Evolutionary conservation across 164 flowering plant species (phyloP), one percentile per base, ranked within the genome.

Genomic region (Brasenia schreberi): DNA sequence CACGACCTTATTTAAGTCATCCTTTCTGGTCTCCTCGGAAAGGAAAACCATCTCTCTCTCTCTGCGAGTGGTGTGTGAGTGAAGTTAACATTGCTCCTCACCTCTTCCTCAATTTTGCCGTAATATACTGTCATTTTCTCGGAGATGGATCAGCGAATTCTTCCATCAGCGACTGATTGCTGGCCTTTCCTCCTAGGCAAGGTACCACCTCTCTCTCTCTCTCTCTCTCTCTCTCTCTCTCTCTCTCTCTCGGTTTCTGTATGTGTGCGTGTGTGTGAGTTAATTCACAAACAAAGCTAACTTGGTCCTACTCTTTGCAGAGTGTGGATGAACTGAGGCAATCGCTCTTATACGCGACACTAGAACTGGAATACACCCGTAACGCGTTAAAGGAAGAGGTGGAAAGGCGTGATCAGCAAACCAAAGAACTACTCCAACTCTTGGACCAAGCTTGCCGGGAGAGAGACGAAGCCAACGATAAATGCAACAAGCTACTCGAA

Each of bases 341-440:
- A 18, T 77, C 87, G 39, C 83, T 92, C 6, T 19, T 81, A 61
- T 83, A 66, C 74, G 76, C 90, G 5, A 82, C 84, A 6, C 61
- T 87, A 74, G 97, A 93, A 83, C 83, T 93, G 3, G 96, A 92
- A 66, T 79, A 82, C 60, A 88, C 91, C 14, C 83, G 77, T 62
- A 16, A 84, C 3, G 81, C 80, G 59, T 90, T 81, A 18, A 85
- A 84, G 62, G 91, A 90, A 67, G 96, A 93, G 81, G 73, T 90
- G 12, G 81, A 78, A 68, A 83, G 68, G 72, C 80, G 85, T 75
- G 98, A 93, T 59, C 85, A 86, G 0, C 83, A 87, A 67, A 16
- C 87, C 10, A 33, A 45, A 45, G 82, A 82, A 18, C 85, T 93
- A 64, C 79, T 81, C 62, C 81, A 82, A 49, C 66, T 90, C 19